These are phyloP conservation scores for Cymbidium sinense DNA, from an alignment of 106 monocot species.

Conservation along the genomic window DNA sequence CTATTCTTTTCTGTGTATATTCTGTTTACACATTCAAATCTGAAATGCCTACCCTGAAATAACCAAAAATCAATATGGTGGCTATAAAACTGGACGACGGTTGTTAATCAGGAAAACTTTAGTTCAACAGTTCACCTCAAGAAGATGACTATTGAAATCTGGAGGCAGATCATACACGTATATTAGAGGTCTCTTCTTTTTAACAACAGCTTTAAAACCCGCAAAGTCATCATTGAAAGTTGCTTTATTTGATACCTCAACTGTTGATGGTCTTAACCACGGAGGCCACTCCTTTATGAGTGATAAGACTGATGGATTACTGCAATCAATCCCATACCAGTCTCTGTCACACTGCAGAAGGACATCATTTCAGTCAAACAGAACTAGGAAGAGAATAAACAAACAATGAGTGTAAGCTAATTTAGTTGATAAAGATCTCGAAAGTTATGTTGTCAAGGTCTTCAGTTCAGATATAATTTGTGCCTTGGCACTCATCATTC, in stretches of 20 bases:
- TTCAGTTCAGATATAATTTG: too few species aligned
- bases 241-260: constrained; percentile 39
- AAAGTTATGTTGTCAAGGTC: too few species aligned
- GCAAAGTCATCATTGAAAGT: constrained; percentile 12
- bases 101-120: background rate
- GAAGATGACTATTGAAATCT: constrained; percentile 85
- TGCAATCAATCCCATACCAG: constrained; percentile 96
- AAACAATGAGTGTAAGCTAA: too few species aligned
- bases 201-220: constrained; percentile 34
- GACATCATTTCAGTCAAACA: background rate
- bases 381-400: background rate
- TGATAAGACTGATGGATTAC: constrained; percentile 63
- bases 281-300: constrained; percentile 60
- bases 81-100: background rate
- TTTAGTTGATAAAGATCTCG: too few species aligned
- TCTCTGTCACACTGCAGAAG: constrained; percentile 64
- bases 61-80: background rate
- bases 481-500: too few species aligned
- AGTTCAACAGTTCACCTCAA: constrained; percentile 46
- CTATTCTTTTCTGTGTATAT: constrained; percentile 67
- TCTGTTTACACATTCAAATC: constrained; percentile 79
- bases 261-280: constrained; percentile 67
- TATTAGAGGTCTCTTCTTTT: constrained; percentile 89
- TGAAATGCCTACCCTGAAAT: constrained; percentile 78
- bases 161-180: constrained; percentile 97